phyloP scores from a whole-genome alignment of 768 basidiomycete species.

The Auricularia auricula-judae region DNA sequence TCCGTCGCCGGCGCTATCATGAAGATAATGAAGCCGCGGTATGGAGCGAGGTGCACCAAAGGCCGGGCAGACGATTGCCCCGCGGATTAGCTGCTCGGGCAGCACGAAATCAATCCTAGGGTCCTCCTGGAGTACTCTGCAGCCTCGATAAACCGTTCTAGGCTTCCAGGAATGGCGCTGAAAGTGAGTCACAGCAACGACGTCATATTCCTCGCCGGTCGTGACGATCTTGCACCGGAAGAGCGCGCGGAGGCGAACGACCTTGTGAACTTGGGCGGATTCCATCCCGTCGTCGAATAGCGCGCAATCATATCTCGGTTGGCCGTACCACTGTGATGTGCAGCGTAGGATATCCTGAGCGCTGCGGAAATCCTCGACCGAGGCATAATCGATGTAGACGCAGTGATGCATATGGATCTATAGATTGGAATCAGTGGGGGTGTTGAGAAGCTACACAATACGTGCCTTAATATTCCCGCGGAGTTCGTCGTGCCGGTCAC shows the following conservation, averaged over 20 bases:
- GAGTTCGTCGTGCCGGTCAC: not conserved
- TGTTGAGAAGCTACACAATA: not conserved
- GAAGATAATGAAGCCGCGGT: not conserved
- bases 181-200: conserved; percentile 9
- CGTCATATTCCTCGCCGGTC: conserved; percentile 7
- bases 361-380: conserved; percentile 17
- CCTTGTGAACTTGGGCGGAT: no score
- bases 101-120: not conserved
- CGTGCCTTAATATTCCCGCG: not conserved
- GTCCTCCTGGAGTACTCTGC: conserved; percentile 10
- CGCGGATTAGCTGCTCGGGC: not conserved
- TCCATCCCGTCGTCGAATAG: conserved; percentile 6
- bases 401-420: conserved; percentile 18
- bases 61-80: not conserved
- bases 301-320: conserved; percentile 12
- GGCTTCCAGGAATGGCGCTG: conserved; percentile 4
- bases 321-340: conserved; percentile 16
- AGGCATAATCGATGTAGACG: conserved; percentile 16
- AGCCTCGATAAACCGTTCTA: conserved; percentile 12
- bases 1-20: not conserved
- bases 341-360: conserved; percentile 18
- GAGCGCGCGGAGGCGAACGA: not conserved
- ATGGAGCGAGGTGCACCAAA: not conserved
- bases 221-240: not conserved
- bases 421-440: not conserved